phyloP scores from a whole-genome alignment of 2,329 filamentous ascomycete genomes.

The Trichophyton mentagrophytes region DNA sequence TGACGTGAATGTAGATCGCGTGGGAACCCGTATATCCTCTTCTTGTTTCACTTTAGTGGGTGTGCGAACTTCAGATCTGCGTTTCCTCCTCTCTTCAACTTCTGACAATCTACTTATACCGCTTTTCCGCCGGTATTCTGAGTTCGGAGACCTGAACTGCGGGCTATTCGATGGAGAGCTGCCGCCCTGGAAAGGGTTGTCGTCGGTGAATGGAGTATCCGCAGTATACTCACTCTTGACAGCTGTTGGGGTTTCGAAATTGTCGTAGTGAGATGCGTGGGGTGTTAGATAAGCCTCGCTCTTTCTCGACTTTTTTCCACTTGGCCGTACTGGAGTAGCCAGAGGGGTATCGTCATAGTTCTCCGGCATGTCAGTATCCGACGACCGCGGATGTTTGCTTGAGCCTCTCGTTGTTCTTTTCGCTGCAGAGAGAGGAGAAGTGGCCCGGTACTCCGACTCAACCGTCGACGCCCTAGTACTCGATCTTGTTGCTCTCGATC shows the following conservation, averaged over 20 bases:
- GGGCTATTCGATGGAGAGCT: constrained; percentile 51
- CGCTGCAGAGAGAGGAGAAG: constrained; percentile 27
- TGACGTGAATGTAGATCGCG: constrained; percentile 48
- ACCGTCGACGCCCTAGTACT: constrained; percentile 35
- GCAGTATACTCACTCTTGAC: constrained; percentile 36
- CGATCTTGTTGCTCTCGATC: constrained; percentile 29
- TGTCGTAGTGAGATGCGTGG: constrained; percentile 12
- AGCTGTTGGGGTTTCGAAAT: constrained; percentile 23
- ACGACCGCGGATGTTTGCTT: constrained; percentile 38
- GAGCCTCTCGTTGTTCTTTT: constrained; percentile 38
- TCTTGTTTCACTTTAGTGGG: constrained; percentile 35
- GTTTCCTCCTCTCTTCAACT: constrained; percentile 18
- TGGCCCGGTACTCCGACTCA: constrained; percentile 23
- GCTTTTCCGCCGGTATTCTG: constrained; percentile 41
- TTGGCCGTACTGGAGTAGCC: constrained; percentile 30
- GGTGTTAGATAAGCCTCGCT: constrained; percentile 30
- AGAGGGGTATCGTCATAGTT: constrained; percentile 27
- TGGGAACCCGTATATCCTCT: constrained; percentile 41
- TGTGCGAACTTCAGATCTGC: constrained; percentile 21
- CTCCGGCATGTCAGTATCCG: constrained; percentile 40
- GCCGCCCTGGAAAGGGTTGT: constrained; percentile 88
- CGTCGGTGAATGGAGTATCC: constrained; percentile 64
- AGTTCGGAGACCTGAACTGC: constrained; percentile 24
- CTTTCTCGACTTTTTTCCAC: constrained; percentile 41
- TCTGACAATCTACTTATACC: constrained; percentile 30